Evolutionary conservation across 441 rosid genomes (phyloP), one percentile per base, ranked within the genome.

Genomic region (Euphorbia corollata): DNA sequence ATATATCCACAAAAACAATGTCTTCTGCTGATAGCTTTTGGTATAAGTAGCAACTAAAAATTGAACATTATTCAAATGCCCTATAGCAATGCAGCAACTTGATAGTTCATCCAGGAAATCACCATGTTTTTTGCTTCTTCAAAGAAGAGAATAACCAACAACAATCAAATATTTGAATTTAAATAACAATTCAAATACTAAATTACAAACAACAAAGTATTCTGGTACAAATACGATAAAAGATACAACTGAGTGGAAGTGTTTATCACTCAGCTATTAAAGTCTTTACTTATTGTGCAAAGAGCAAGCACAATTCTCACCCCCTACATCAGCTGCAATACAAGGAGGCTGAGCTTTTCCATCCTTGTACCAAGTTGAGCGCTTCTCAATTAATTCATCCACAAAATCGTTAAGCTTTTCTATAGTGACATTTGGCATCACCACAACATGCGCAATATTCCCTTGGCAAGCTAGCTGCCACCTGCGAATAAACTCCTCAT

Each of bases 381-480:
- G 82, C 50, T 80, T 73, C 50, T 82, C 80, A 20, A 82, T 71
- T 5, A 92, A 74, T 61, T 88, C 94, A 38, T 81, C 68, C 73
- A 92, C 65, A 73, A 88, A 92, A 77, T 48, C 60, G 53, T 92
- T 91, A 62, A 92, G 85, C 84, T 88, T 90, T 20, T 88, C 90
- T 5, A 87, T 66, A 32, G 82, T 81, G 43, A 90, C 91, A 58
- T 63, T 92, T 13, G 97, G 98, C 97, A 92, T 92, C 73, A 92
- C 98, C 74, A 90, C 96, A 5, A 86, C 87, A 57, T 92, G 98
- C 41, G 98, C 91, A 22, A 85, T 90, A 67, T 79, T 83, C n/a
- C 94, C 94, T 71, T 90, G 85, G 76, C 96, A 92, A 72, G 96
- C 97, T 2, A 92, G 92, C 77, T 92, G 97, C 97, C 98, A 92